Conservation (phyloP, 371 early-diverging fungal species). For the Dipsacomyces acuminosporus region DNA sequence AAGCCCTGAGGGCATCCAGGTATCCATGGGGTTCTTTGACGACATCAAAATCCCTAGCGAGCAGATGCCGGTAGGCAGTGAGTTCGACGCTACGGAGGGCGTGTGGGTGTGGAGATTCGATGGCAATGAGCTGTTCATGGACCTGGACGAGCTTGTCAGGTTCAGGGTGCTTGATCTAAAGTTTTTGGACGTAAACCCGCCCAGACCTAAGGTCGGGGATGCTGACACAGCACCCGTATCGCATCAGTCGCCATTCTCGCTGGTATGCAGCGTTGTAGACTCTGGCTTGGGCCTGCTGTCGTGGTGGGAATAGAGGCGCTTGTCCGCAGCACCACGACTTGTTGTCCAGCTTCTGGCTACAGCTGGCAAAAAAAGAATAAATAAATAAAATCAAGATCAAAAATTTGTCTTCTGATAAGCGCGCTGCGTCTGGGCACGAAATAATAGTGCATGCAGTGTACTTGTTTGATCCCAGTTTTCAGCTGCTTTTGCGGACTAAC, state of each 20-base stretch:
- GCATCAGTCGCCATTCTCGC: conserved; percentile 24
- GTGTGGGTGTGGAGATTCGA: conserved; percentile 81
- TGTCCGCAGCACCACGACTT: too few species aligned
- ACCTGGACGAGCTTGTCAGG: conserved; percentile 72
- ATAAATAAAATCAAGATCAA: too few species aligned
- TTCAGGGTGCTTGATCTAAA: conserved; percentile 69
- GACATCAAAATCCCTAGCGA: conserved; percentile 78
- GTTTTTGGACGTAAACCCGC: conserved; percentile 76
- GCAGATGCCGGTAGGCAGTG: conserved; percentile 58
- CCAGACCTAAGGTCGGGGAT: conserved; percentile 51
- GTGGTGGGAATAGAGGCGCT: conserved; percentile 64
- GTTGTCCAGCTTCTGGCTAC: too few species aligned
- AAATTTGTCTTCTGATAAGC: too few species aligned
- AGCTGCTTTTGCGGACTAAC: too few species aligned
- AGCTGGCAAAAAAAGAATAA: too few species aligned
- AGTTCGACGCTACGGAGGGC: conserved; percentile 68
- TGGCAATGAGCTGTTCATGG: conserved; percentile 78
- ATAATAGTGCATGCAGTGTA: too few species aligned
- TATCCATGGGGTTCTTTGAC: conserved; percentile 87
- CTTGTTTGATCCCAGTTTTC: too few species aligned
- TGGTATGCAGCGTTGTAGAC: conserved; percentile 62
- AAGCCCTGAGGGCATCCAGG: conserved; percentile 51
- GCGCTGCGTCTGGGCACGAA: too few species aligned
- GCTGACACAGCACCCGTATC: conserved; percentile 35
- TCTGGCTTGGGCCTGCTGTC: conserved; percentile 70